Conservation (phyloP, 192 early-diverging fungal genomes). For the Mortierella claussenii region DNA sequence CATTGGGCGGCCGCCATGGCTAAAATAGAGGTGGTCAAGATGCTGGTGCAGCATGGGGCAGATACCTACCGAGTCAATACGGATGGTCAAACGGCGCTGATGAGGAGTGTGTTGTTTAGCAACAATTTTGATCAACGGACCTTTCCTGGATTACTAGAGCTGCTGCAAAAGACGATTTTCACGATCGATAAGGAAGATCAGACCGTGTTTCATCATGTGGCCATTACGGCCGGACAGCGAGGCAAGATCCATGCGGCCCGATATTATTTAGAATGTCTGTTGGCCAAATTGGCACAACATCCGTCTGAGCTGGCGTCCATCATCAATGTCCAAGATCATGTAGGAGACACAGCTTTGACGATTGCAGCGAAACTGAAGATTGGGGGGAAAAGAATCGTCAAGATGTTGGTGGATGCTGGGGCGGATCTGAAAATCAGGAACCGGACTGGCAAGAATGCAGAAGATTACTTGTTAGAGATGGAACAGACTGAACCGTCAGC, state of each 20-base stretch:
- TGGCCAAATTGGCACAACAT: conserved; percentile 74
- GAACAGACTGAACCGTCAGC: conserved; percentile 14
- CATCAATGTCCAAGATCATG: conserved; percentile 80
- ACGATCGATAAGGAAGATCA: conserved; percentile 81
- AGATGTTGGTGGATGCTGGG: conserved; percentile 69
- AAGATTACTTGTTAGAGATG: conserved; percentile 62
- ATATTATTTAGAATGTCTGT: conserved; percentile 91
- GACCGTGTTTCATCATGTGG: conserved; percentile 94
- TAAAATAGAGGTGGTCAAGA: conserved; percentile 73
- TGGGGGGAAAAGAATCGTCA: conserved; percentile 70
- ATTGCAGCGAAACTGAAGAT: conserved; percentile 64
- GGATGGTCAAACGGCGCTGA: conserved; percentile 91
- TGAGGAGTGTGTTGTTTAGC: conserved; percentile 89
- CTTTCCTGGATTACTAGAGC: conserved; percentile 76
- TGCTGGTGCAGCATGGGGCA: conserved; percentile 80
- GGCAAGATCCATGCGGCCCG: conserved; percentile 75
- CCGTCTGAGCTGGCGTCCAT: conserved; percentile 80
- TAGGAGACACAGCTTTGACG: conserved; percentile 83
- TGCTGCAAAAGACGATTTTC: conserved; percentile 79
- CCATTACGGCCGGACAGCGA: conserved; percentile 71
- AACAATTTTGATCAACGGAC: conserved; percentile 87
- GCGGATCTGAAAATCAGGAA: conserved; percentile 74
- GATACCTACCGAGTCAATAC: conserved; percentile 78
- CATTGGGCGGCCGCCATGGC: conserved; percentile 98
- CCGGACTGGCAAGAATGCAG: conserved; percentile 68